phyloP scores from a whole-genome alignment of 2,329 filamentous ascomycete genomes.

The Polytolypa hystricis region DNA sequence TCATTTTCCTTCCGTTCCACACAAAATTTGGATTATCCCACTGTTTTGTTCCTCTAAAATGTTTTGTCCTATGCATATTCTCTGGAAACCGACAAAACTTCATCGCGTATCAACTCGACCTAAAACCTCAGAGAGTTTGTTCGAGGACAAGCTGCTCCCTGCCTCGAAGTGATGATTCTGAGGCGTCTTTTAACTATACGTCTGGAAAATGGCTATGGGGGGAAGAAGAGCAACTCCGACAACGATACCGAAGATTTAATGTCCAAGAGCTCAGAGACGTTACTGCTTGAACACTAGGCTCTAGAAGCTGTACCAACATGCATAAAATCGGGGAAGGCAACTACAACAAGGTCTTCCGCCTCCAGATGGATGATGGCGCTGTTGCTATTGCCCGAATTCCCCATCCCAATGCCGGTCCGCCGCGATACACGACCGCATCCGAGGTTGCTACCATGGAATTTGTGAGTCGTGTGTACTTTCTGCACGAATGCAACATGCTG shows the following conservation, averaged over 20 bases:
- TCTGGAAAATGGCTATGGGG: constrained; percentile 27
- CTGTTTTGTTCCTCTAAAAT: too few species aligned
- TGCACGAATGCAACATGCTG: too few species aligned
- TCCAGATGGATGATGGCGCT: constrained; percentile 13
- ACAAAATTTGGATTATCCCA: too few species aligned
- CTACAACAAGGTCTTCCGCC: constrained; percentile 25
- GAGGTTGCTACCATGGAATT: constrained; percentile 6
- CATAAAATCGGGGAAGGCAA: constrained; percentile 26
- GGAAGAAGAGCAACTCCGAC: constrained; percentile 23
- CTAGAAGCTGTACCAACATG: constrained; percentile 15
- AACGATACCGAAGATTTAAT: constrained; percentile 25
- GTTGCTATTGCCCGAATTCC: constrained; percentile 14
- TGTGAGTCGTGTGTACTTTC: too few species aligned
- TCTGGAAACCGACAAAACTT: too few species aligned
- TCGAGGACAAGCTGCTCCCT: too few species aligned
- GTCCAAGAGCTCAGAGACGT: constrained; percentile 23
- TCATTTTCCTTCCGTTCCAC: too few species aligned
- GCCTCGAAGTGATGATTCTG: too few species aligned
- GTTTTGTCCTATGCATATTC: too few species aligned
- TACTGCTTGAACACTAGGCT: constrained; percentile 13
- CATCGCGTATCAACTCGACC: too few species aligned
- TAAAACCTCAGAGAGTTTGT: too few species aligned
- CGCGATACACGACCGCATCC: constrained; percentile 3
- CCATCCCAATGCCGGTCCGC: constrained; percentile 1
- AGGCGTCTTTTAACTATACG: constrained; percentile 21